Percentiles rank a stretch among this genome's conserved stretches.
Conservation (phyloP, 2,329 filamentous ascomycete species). For the Diaporthe ilicicola region DNA sequence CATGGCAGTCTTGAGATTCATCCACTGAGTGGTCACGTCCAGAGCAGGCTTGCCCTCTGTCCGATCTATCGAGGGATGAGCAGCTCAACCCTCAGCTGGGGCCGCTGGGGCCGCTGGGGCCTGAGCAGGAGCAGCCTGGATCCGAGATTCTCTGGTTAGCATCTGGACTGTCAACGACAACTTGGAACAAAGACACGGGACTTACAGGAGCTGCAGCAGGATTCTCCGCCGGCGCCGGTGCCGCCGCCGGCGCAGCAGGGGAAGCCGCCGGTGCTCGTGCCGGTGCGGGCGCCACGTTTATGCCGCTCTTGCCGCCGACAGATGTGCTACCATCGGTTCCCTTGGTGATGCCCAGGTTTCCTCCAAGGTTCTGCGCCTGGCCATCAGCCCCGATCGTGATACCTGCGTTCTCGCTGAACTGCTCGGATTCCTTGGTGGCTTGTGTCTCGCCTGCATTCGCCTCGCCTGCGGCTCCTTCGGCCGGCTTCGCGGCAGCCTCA, state of each 20-base stretch:
- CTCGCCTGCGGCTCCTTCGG: constrained; percentile 3
- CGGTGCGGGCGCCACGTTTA: constrained; percentile 27
- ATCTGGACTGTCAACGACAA: too few species aligned
- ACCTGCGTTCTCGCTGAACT: constrained; percentile 33
- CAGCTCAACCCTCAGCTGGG: constrained; percentile 7
- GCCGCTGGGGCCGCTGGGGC: neutral
- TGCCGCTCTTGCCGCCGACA: constrained; percentile 30
- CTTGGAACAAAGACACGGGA: neutral
- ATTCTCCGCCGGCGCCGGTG: neutral
- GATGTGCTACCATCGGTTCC: constrained; percentile 29
- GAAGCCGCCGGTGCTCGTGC: constrained; percentile 6
- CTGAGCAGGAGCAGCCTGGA: neutral
- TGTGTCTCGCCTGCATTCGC: constrained; percentile 19
- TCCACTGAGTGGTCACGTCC: neutral
- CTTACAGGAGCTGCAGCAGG: neutral
- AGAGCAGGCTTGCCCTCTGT: neutral
- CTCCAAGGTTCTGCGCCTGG: constrained; percentile 28
- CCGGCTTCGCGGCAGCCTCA: neutral
- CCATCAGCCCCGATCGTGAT: constrained; percentile 29
- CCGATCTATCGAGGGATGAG: neutral
- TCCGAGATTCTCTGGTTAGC: neutral
- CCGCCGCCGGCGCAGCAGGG: neutral
- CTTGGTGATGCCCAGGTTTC: constrained; percentile 31
- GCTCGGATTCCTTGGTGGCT: constrained; percentile 30
- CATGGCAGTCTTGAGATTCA: neutral